These are phyloP conservation scores for Lasiodiplodia gonubiensis DNA, from an alignment of 2,329 filamentous ascomycete species.

Conservation along the genomic window DNA sequence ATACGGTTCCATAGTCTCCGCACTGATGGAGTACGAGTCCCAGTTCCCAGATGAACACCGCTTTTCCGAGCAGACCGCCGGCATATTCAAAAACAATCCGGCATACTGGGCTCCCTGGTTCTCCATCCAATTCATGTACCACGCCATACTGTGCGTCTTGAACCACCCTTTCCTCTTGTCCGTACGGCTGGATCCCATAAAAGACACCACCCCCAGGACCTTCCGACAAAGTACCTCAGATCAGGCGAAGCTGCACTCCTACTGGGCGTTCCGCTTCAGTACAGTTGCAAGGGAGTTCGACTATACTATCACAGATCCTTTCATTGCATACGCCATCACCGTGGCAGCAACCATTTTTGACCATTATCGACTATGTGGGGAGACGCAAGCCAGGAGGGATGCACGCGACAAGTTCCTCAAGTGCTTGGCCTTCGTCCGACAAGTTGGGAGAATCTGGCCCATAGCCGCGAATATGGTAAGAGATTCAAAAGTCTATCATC, in stretches of 20 bases:
- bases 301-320: slow-evolving; percentile 55
- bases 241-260: slow-evolving; percentile 57
- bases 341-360: slow-evolving; percentile 61
- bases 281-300: slow-evolving; percentile 53
- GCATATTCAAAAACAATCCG: slow-evolving; percentile 52
- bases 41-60: slow-evolving; percentile 58
- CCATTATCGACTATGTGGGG: slow-evolving; percentile 58
- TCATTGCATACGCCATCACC: slow-evolving; percentile 57
- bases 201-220: slow-evolving; percentile 55
- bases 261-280: slow-evolving; percentile 61
- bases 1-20: slow-evolving; percentile 15
- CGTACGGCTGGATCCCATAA: slow-evolving; percentile 57
- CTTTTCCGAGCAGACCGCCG: slow-evolving; percentile 51
- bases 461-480: slow-evolving; percentile 48
- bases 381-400: slow-evolving; percentile 45
- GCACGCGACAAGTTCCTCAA: slow-evolving; percentile 53
- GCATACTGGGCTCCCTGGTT: slow-evolving; percentile 62
- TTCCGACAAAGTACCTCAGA: slow-evolving; percentile 56
- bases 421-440: slow-evolving; percentile 53
- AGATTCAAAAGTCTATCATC: not conserved
- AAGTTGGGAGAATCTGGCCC: slow-evolving; percentile 50
- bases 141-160: slow-evolving; percentile 59
- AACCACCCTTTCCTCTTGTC: slow-evolving; percentile 62
- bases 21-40: slow-evolving; percentile 59
- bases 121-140: slow-evolving; percentile 59